phyloP scores from a whole-genome alignment of 306 rosid genomes.

The Acacia crassicarpa region DNA sequence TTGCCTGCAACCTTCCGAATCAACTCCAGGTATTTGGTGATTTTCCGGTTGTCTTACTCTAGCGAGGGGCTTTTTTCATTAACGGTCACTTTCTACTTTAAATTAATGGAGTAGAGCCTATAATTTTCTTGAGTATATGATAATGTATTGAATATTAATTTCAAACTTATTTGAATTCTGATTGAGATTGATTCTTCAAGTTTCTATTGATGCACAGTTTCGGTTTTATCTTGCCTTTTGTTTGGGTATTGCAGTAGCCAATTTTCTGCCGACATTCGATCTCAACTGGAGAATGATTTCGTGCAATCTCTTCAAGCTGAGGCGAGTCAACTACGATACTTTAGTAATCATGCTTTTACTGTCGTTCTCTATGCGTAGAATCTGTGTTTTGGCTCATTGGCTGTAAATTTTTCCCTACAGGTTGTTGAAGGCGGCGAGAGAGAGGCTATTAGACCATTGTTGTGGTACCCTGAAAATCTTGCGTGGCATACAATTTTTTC shows the following conservation, averaged over 20 bases:
- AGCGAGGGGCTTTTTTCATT: background rate
- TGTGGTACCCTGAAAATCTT: conserved; percentile 90
- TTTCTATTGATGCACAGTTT: background rate
- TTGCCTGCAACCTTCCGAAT: conserved; percentile 90
- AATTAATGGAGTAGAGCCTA: background rate
- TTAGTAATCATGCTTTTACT: background rate
- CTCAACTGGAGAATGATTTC: conserved; percentile 79
- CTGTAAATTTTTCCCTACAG: conserved; percentile 40
- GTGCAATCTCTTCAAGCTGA: conserved; percentile 72
- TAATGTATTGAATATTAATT: background rate
- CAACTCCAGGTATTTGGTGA: conserved; percentile 65
- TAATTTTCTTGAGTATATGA: background rate
- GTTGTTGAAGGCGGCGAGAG: conserved; percentile 65
- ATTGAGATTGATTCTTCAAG: conserved; percentile 6
- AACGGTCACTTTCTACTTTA: background rate
- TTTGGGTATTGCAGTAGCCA: conserved; percentile 69
- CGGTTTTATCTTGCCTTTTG: conserved; percentile 13
- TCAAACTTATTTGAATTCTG: background rate
- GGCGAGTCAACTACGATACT: conserved; percentile 37
- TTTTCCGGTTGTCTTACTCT: background rate
- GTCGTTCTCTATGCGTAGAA: background rate
- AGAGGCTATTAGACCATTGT: conserved; percentile 83
- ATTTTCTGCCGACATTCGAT: conserved; percentile 71
- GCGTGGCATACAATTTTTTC: conserved; percentile 99
- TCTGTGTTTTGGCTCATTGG: background rate